Base-by-base conservation (phyloP, 805 yeast species). In the Kodamaea kaohsiungensis region DNA sequence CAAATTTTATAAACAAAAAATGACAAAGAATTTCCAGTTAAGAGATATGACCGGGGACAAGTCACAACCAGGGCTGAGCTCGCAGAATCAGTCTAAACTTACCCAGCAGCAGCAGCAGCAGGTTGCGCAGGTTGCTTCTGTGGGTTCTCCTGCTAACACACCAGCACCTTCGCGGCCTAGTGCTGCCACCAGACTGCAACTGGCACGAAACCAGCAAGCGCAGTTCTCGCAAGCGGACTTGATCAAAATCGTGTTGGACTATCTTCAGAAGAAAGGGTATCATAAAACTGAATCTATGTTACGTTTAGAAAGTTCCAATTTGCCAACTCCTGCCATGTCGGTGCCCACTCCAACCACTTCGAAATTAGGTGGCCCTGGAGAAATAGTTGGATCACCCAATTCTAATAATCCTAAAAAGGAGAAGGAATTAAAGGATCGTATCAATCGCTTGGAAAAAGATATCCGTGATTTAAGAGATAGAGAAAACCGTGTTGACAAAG, bases 271-370 rank as follows among this genome's bases (percentile, higher is more conserved):
- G 65, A 91, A 92, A 68, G 99, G 99, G 2, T 95, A 91, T 65
- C 92, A 89, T 61, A 85, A 87, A 61, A 93, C 99, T 0, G 99
- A 95, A 68, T 91, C 97, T 2, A 89, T 92, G 87, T 79, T 95
- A 49, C 82, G 99, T 57, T 84, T 91, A 57, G 99, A 95, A 68
- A 82, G 87, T 59, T 79, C 90, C 0, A 85, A 87, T 55, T 79
- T 80, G 6, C 80, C 84, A 1, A 75, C 81, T 1, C 80, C 82
- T 6, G 73, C 85, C 10, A 72, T 72, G 1, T 77, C 84, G 0
- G 75, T 83, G 13, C 77, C 77, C n/a, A 73, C 70, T 10, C 80
- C 88, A 1, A 68, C 79, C 2, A 79, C 60, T 16, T 62, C 78
- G 5, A 58, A 63, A 5, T 57, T 74, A 51, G 72, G 75, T 1